Percentiles rank a stretch among this genome's conserved stretches.
These are phyloP conservation scores for Perilla frutescens DNA, from an alignment of 257 asterid genomes.

Conservation along the genomic window DNA sequence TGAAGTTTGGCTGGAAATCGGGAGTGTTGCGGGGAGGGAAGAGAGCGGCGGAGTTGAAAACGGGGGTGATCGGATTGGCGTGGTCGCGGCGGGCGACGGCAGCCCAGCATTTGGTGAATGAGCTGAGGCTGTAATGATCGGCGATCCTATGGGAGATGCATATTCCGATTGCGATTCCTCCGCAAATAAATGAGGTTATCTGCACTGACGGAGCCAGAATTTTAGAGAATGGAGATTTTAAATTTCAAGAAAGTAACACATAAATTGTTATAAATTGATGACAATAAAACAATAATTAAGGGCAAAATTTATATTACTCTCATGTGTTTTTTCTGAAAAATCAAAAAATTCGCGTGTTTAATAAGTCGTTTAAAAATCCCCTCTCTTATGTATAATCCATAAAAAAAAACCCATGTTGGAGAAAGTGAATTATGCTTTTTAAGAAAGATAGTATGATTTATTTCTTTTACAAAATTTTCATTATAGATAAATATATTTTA, in stretches of 20 bases:
- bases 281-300: too few species aligned
- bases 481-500: too few species aligned
- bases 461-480: too few species aligned
- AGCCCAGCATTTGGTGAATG: constrained; percentile 59
- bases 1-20: constrained; percentile 41
- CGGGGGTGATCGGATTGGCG: constrained; percentile 29
- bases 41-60: constrained; percentile 43
- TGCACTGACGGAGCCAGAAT: not conserved
- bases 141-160: constrained; percentile 60
- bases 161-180: constrained; percentile 53
- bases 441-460: too few species aligned
- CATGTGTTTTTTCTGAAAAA: too few species aligned
- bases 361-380: too few species aligned
- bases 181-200: constrained; percentile 47
- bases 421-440: too few species aligned
- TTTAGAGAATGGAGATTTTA: not conserved
- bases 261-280: not conserved
- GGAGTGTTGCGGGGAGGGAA: constrained; percentile 56
- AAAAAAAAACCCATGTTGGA: too few species aligned
- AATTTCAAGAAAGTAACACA: too few species aligned
- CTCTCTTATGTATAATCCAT: too few species aligned
- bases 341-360: too few species aligned
- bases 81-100: constrained; percentile 25
- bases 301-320: too few species aligned
- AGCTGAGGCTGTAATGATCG: constrained; percentile 50